These are phyloP conservation scores for Linanthus parryae DNA, from an alignment of 148 eudicot genomes.

Conservation along the genomic window DNA sequence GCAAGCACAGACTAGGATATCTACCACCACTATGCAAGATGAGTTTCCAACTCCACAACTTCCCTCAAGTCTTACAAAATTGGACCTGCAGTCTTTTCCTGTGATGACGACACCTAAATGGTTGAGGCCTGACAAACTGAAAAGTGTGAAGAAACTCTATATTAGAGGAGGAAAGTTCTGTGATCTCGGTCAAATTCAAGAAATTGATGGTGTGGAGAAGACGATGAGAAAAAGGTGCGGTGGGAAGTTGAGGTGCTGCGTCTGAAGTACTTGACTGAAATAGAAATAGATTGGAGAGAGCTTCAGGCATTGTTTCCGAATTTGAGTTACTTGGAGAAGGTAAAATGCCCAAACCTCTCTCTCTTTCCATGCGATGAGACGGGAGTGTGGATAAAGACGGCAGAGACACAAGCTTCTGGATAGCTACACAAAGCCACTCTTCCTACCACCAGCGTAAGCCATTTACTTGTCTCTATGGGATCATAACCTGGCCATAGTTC, in stretches of 20 bases:
- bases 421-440: too few relatives aligned
- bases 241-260: conserved; percentile 25
- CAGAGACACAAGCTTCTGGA: too few relatives aligned
- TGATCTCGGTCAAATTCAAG: conserved; percentile 18
- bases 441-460: too few relatives aligned
- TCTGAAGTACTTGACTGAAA: conserved; percentile 9
- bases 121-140: conserved; percentile 11
- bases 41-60: not conserved
- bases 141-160: conserved; percentile 26
- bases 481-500: too few relatives aligned
- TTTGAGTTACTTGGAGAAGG: too few relatives aligned
- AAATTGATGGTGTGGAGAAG: too few relatives aligned
- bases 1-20: not conserved
- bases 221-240: conserved; percentile 8
- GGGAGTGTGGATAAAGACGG: conserved; percentile 35
- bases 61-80: conserved; percentile 22
- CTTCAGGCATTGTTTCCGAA: conserved; percentile 4
- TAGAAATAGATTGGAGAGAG: conserved; percentile 14
- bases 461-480: too few relatives aligned
- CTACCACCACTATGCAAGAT: not conserved
- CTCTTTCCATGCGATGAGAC: conserved; percentile 25
- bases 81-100: conserved; percentile 37
- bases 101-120: conserved; percentile 13
- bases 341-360: conserved; percentile 22
- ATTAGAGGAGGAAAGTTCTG: conserved; percentile 37